Evolutionary conservation across 768 basidiomycete genomes (phyloP), one percentile per base, ranked within the genome.

Genomic region (Dioszegia aurantiaca): DNA sequence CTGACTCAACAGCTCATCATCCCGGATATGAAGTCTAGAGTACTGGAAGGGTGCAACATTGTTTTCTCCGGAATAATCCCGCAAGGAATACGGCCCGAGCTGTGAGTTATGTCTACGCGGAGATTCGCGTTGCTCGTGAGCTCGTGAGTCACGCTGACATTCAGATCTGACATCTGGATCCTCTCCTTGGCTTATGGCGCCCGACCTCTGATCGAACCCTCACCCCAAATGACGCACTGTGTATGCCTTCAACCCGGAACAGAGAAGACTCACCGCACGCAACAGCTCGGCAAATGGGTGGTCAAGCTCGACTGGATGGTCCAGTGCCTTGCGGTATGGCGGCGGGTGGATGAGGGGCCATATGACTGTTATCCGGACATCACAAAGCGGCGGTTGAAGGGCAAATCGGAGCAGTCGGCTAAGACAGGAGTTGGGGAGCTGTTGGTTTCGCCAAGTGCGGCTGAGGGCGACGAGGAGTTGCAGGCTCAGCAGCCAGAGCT

Each of bases 61-160:
- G 81, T 94, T 33, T 98, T 99, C 77, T 97, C 94, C 1, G 90
- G 92, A 56, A 85, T 99, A 39, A 92, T 98, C 56, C 92, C 94
- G 3, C 82, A 93, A n/a, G 87, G 90, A 67, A 86, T 85, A 2
- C 80, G 79, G 56, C 87, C 90, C 36, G 86, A 91, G 74, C 80
- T 81, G 46, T 88, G 58, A 68, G 78, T n/a, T n/a, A n/a, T n/a
- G n/a, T n/a, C n/a, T n/a, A n/a, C n/a, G n/a, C n/a, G n/a, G n/a
- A n/a, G n/a, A n/a, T n/a, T n/a, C n/a, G n/a, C n/a, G n/a, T n/a
- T n/a, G n/a, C n/a, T n/a, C n/a, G n/a, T n/a, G n/a, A n/a, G n/a
- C n/a, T n/a, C 19, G 30, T 26, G n/a, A 49, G 31, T 26, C 12
- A n/a, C n/a, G n/a, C 28, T 45, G 55, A 6, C 59, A 42, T n/a